Base-by-base conservation (phyloP, 2,329 filamentous ascomycete genomes). In the Aspergillus tubingensis region DNA sequence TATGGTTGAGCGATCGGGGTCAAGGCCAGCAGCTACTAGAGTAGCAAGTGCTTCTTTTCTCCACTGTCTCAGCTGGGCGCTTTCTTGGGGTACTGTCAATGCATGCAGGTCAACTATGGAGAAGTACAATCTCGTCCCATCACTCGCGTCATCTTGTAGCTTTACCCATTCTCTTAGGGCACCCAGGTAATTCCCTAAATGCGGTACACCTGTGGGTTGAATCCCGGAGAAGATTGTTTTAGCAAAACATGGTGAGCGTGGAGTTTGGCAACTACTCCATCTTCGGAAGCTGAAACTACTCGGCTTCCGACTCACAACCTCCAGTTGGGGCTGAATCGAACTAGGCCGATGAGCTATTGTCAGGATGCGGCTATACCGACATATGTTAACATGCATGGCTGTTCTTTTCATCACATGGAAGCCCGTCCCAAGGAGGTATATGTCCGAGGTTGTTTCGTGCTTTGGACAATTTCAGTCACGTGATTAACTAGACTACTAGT, bases 31-130 rank as follows among this genome's bases (percentile, higher is more conserved):
- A 19, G 95, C 95, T 52, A 98, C 76, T 60, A 99, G 77, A 44
- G 89, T 87, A 7, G 92, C 93, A 66, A 97, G 80, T 65, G 88
- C 88, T 77, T 97, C 88, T 61, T 85, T 85, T 72, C 88, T 89
- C 78, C 85, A 86, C 76, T 80, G 78, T 55, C 82, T 82, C 62
- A 98, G 80, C 61, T 83, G 76, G 1, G 75, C 75, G 0, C 87
- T 82, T 38, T 89, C 78, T 74, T 94, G 91, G 7, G 87, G 86
- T 62, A 89, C 79, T 0, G 95, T 99, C 70, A 99, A 90, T 63
- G 95, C 94, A 77, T 99, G 95, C 19, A 98, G 82, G 76, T 99
- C 95, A 55, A 96, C 95, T 56, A 99, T 86, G 1, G 90, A 96
- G 78, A 90, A 99, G 27, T 96, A 79, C 19, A 96, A 81, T 60